These are phyloP conservation scores for Trametes versicolor DNA, from an alignment of 1,284 basidiomycete species.

Conservation along the genomic window DNA sequence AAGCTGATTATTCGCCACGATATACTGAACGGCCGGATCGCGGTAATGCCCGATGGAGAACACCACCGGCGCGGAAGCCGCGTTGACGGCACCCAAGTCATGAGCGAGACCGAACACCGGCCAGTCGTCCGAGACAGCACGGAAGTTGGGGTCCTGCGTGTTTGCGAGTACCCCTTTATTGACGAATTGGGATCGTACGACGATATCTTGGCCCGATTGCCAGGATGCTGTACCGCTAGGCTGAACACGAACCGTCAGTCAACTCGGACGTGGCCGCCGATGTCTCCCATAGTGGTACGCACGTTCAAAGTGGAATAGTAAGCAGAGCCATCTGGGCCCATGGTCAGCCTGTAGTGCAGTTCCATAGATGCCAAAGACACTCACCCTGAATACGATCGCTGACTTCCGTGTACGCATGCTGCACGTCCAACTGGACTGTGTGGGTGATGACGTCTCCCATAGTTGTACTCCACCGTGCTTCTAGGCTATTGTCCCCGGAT, in stretches of 20 bases:
- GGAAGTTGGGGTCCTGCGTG: slow-evolving; percentile 65
- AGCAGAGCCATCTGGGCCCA: slow-evolving; percentile 63
- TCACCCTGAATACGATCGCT: slow-evolving; percentile 71
- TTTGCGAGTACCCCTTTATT: slow-evolving; percentile 62
- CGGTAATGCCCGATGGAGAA: slow-evolving; percentile 67
- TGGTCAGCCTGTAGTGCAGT: background rate
- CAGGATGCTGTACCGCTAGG: slow-evolving; percentile 57
- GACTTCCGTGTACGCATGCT: slow-evolving; percentile 58
- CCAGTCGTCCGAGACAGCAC: slow-evolving; percentile 67
- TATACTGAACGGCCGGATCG: slow-evolving; percentile 66
- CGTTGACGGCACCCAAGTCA: slow-evolving; percentile 57
- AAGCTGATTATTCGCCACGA: slow-evolving; percentile 54
- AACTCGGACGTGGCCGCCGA: background rate
- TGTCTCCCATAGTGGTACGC: slow-evolving; percentile 14
- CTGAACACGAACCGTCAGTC: slow-evolving; percentile 44
- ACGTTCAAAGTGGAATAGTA: slow-evolving; percentile 67
- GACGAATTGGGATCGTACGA: slow-evolving; percentile 66
- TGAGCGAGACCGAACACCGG: slow-evolving; percentile 72
- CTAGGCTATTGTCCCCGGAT: slow-evolving; percentile 62
- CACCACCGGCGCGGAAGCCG: slow-evolving; percentile 54
- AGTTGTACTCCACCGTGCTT: slow-evolving; percentile 63
- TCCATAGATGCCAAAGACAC: slow-evolving; percentile 31
- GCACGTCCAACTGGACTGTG: slow-evolving; percentile 62
- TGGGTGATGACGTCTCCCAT: slow-evolving; percentile 61
- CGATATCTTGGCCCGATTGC: slow-evolving; percentile 66